These are phyloP conservation scores for Cladorrhinum sp. DNA, from an alignment of 2,329 filamentous ascomycete species.

Conservation along the genomic window DNA sequence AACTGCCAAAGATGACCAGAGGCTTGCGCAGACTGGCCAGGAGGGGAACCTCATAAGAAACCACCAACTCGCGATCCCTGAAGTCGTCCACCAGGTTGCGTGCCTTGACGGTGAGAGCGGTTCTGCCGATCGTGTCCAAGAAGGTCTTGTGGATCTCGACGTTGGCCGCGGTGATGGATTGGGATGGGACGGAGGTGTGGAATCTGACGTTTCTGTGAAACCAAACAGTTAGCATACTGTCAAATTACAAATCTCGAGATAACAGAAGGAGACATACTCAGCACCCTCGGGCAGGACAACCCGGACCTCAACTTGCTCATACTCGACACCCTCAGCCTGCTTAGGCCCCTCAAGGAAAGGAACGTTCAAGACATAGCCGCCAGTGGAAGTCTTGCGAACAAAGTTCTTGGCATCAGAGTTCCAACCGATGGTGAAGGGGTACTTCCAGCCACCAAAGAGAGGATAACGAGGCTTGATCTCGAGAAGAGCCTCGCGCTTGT, in stretches of 20 bases:
- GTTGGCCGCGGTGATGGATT: constrained; percentile 55
- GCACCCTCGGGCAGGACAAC: constrained; percentile 90
- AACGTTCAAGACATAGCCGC: constrained; percentile 81
- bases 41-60: constrained; percentile 83
- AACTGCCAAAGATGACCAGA: constrained; percentile 70
- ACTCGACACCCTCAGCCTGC: constrained; percentile 79
- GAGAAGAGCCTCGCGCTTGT: constrained; percentile 73
- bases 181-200: constrained; percentile 66
- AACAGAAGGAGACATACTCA: constrained; percentile 51
- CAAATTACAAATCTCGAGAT: neutral
- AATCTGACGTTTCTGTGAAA: constrained; percentile 72
- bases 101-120: constrained; percentile 74
- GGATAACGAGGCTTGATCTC: constrained; percentile 94
- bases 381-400: constrained; percentile 62
- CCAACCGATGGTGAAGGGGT: constrained; percentile 95
- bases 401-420: constrained; percentile 79
- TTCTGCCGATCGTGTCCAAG: constrained; percentile 89
- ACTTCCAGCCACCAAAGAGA: constrained; percentile 97
- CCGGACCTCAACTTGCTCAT: constrained; percentile 74
- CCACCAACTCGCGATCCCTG: constrained; percentile 75
- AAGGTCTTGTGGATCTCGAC: constrained; percentile 77
- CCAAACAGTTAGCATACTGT: constrained; percentile 36
- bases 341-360: constrained; percentile 93
- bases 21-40: constrained; percentile 79
- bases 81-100: constrained; percentile 89